Base-by-base conservation (phyloP, 495 filamentous ascomycete genomes). In the Aspergillus saccharolyticus region DNA sequence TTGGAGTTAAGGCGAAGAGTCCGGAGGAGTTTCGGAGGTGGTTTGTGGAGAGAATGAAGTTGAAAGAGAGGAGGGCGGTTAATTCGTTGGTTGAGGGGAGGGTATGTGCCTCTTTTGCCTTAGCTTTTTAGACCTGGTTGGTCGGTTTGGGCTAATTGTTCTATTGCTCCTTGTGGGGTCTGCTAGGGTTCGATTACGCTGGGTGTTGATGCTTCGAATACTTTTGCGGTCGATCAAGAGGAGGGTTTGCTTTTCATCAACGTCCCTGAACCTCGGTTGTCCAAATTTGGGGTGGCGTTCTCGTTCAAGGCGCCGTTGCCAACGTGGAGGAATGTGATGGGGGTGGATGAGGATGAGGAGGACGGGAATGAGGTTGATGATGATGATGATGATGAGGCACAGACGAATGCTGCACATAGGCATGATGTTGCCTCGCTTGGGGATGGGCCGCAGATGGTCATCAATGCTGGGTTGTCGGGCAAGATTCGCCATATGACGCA, bases 11-110 rank as follows among this genome's bases (percentile, higher is more conserved):
- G 62, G 61, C 75, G 16, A 75, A 75, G 74, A 63, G 63, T 33
- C 71, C 76, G 1, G 68, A 72, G 42, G 72, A 82, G 59, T 82
- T 83, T 63, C 71, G 76, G 55, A 55, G 64, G 45, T 82, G 78
- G 78, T 75, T 81, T 46, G 61, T 80, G 53, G 74, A 72, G 52
- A 67, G 63, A 16, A 77, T 82, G 72, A 74, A 74, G 57, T 70
- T 61, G 39, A 68, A 74, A 17, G 75, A 78, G 59, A 66, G 74
- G 57, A 64, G 68, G 33, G 67, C 65, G 44, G 59, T 83, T 6
- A 66, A 79, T 53, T 65, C 64, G 8, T 45, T 82, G 67, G 78
- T 83, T 17, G 60, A 59, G 17, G 73, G 70, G 55, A 68, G 60
- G 62, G 78, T 80, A 63, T 64, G 71, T n/a, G 69, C 54, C 43